These are phyloP conservation scores for Jackrogersella minutella DNA, from an alignment of 495 filamentous ascomycete species.

Conservation along the genomic window DNA sequence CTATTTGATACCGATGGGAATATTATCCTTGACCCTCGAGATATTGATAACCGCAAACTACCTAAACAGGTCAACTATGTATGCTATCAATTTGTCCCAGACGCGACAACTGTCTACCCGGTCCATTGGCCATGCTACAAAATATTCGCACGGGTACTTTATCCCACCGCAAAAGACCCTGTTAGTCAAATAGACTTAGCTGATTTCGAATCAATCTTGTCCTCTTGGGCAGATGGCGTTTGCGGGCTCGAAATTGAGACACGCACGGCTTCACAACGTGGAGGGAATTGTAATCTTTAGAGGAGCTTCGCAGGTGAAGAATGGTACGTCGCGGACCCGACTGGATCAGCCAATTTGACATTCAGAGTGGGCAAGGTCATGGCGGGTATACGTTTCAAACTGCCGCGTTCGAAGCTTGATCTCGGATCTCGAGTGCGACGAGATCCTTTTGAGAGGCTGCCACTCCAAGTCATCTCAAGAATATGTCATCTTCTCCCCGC, in stretches of 20 bases:
- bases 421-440: neutral
- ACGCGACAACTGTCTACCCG: neutral
- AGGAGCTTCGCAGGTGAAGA: constrained; percentile 4
- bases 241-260: neutral
- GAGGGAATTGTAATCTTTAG: constrained; percentile 1
- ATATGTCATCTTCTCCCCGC: neutral
- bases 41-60: neutral
- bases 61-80: neutral
- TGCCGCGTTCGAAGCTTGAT: neutral
- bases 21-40: neutral
- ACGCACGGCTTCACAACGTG: neutral
- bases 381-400: neutral
- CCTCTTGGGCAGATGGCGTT: neutral
- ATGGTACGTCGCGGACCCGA: constrained; percentile 8
- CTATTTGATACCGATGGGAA: neutral
- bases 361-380: constrained; percentile 1
- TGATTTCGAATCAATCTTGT: neutral
- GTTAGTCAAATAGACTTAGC: neutral
- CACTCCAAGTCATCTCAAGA: neutral
- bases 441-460: constrained; percentile 5
- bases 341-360: neutral
- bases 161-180: neutral
- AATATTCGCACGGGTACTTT: constrained; percentile 1
- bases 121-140: constrained; percentile 15
- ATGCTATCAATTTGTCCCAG: neutral